A percentile compares a stretch with the other conserved stretches of the same genome.
These are phyloP conservation scores for Isochrysis galbana DNA, from an alignment of 78 protist genomes.

Conservation along the genomic window DNA sequence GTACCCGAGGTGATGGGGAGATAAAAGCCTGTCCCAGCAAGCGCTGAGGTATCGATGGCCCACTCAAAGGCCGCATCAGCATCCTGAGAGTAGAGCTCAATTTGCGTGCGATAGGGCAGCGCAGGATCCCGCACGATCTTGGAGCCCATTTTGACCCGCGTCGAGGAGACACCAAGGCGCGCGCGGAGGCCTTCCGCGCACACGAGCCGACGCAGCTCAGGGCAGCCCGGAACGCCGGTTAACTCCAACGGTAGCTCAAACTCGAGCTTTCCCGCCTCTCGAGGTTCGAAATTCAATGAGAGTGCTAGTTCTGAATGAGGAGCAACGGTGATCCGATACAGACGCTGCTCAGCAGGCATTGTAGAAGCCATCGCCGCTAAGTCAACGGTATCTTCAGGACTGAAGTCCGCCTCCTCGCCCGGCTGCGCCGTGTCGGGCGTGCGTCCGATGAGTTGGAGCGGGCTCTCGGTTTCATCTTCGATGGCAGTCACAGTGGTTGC, in stretches of 20 bases:
- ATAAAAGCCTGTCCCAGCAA: too few species aligned
- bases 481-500: neutral
- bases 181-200: conserved; percentile 41
- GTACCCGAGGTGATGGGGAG: too few species aligned
- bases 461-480: neutral
- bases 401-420: neutral
- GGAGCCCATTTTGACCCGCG: conserved; percentile 36
- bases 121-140: conserved; percentile 37
- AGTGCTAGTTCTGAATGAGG: neutral
- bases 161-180: conserved; percentile 24
- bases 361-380: neutral
- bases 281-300: conserved; percentile 23
- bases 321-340: neutral
- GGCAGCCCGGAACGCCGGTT: neutral
- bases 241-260: conserved; percentile 41
- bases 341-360: neutral
- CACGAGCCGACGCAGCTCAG: conserved; percentile 19
- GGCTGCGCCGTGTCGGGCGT: neutral
- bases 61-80: too few species aligned
- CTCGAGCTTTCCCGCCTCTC: neutral
- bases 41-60: too few species aligned
- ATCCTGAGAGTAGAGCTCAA: too few species aligned
- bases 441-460: neutral
- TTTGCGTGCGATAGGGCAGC: too few species aligned
- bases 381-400: neutral